Base-by-base conservation (phyloP, 345 rosid species). In the Pistacia atlantica region DNA sequence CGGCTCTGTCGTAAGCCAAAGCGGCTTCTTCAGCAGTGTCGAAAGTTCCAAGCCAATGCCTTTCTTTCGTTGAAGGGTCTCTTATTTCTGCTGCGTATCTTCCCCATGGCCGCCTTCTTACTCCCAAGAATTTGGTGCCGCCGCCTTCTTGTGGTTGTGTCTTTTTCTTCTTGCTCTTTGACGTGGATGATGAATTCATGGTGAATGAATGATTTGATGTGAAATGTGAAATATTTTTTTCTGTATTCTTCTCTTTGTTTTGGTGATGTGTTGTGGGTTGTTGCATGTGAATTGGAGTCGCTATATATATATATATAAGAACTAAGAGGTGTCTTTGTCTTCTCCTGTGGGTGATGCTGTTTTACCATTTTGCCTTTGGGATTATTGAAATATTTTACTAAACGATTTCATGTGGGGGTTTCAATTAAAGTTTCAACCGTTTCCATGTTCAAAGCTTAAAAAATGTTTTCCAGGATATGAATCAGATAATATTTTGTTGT, bases 11-110 rank as follows among this genome's bases (percentile, higher is more conserved):
- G 55, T 92, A 92, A 56, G 95, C 97, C 85, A 92, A 76, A 51
- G 95, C 97, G 5, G 97, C 97, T 77, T 92, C 95, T 77, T 90
- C 92, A 0, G 97, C 95, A 0, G 95, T 92, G 81, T 92, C 97
- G 42, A 92, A 90, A 45, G 97, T 92, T 17, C 97, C 95, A 3
- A 92, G 88, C 97, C 97, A 92, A 80, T 89, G 97, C 79, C 95
- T 89, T 78, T 92, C 92, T 72, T 92, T 92, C 35, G 97, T 90
- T 16, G 90, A 81, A 35, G 97, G 97, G 86, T 92, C 92, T 78
- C 97, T 80, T 61, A 92, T 92, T 84, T 92, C 97, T 3, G 95
- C 97, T 0, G 97, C 95, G 67, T 92, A 92, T 75, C 95, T 82
- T 11, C 95, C 97, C 97, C 97, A 92, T 31, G 97, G 97, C 76